These are phyloP conservation scores for Flaveria floridana DNA, from an alignment of 140 eudicot species.

Conservation along the genomic window DNA sequence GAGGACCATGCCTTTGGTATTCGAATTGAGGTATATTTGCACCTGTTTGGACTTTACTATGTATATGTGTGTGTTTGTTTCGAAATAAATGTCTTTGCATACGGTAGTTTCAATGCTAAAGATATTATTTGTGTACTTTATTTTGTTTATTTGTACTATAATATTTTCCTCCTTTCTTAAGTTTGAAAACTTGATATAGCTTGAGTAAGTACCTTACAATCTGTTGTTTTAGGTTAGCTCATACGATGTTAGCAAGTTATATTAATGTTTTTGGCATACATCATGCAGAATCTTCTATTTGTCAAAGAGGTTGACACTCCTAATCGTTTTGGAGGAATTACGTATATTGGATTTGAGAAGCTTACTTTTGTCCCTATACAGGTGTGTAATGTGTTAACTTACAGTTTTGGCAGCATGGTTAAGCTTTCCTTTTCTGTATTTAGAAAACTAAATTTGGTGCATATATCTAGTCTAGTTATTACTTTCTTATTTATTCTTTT, in stretches of 20 bases:
- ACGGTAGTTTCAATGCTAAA: not conserved
- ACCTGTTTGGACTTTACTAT: not conserved
- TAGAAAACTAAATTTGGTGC: not conserved
- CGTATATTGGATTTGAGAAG: constrained; percentile 85
- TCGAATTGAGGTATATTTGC: constrained; percentile 71
- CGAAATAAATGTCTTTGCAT: not conserved
- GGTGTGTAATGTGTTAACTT: constrained; percentile 47
- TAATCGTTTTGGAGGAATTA: constrained; percentile 83
- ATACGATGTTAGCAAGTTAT: not conserved
- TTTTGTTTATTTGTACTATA: not conserved
- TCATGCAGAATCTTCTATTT: constrained; percentile 78
- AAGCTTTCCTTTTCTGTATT: not conserved
- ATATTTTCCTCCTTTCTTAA: not conserved
- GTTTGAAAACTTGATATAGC: not conserved
- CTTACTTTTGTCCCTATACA: constrained; percentile 98
- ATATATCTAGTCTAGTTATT: not conserved
- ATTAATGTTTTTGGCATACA: constrained; percentile 13
- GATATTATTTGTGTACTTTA: not conserved
- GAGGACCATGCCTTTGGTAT: constrained; percentile 96
- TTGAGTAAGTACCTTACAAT: not conserved
- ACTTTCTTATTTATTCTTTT: not conserved
- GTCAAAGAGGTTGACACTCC: constrained; percentile 83
- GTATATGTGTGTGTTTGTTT: not conserved
- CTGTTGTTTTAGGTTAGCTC: not conserved
- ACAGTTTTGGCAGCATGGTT: not conserved